Base-by-base conservation (phyloP, 352 stramenopile genomes). In the Pythium chondricola region DNA sequence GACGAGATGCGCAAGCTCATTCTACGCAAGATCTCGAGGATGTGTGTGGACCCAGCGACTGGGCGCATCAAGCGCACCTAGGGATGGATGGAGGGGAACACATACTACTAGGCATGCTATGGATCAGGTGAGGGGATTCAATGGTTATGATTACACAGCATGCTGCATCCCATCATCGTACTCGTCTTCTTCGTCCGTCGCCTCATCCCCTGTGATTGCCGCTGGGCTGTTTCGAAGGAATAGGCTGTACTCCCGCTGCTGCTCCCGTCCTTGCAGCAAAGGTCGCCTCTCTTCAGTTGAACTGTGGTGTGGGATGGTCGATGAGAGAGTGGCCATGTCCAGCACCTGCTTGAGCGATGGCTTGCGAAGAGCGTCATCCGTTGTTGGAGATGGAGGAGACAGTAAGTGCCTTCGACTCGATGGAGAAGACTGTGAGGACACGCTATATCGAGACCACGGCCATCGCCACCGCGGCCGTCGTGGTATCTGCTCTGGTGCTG, bases 251-350 rank as follows among this genome's bases (percentile, higher is more conserved):
- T 27, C 38, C 11, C 30, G 21, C n/a, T 30, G 38, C 38, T 44
- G 90, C 87, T 4, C 71, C 97, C 8, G 93, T 96, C 26, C 80
- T n/a, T n/a, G n/a, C n/a, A n/a, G n/a, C n/a, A n/a, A n/a, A n/a
- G n/a, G n/a, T n/a, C n/a, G n/a, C n/a, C n/a, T n/a, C n/a, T n/a
- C n/a, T n/a, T n/a, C n/a, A n/a, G n/a, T n/a, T n/a, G n/a, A n/a
- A n/a, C n/a, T n/a, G n/a, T n/a, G n/a, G n/a, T n/a, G n/a, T 8
- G 29, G 8, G 29, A 33, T 33, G 29, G 40, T 22, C 2, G 35
- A 43, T 13, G 43, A 50, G 16, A 42, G 47, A 20, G 51, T 59
- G 36, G 51, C 51, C 22, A 52, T 42, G 30, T 59, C 51, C 25
- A 59, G 36, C 17, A 59, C 11, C 16, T 52, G 51, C 43, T 59